Evolutionary conservation across 441 rosid genomes (phyloP), one percentile per base, ranked within the genome.

Genomic region (Biscutella laevigata): DNA sequence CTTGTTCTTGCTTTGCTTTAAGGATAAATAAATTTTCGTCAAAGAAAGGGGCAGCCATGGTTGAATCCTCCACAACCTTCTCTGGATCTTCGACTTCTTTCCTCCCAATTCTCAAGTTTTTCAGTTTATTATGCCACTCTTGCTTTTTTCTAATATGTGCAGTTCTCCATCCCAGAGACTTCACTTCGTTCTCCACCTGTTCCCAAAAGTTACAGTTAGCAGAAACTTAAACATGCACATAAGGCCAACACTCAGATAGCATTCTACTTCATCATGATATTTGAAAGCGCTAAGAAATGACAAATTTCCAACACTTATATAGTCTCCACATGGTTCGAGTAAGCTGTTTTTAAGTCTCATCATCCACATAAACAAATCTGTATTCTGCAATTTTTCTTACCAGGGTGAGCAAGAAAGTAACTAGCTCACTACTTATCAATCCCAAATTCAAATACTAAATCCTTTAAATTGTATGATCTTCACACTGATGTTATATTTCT

Each of bases 51-150:
- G 70, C 68, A 10, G 91, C 77, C 96, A 86, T 88, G 38, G 72
- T 62, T 51, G 77, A 57, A 57, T 77, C 76, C 53, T 80, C n/a
- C n/a, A n/a, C 91, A 37, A 59, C 57, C 70, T 71, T 80, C 7
- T 80, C 88, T 2, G 72, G 62, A 63, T 75, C 83, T 59, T 84
- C 92, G 4, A 62, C 76, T 68, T 67, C 94, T 72, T 76, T 85
- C 69, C 67, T 84, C 49, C 94, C 91, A 50, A 69, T 63, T 64
- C 76, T 47, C 35, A 88, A 82, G 76, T 78, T 81, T 71, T 67
- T 84, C 25, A 88, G 61, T 51, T 71, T 82, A 53, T 79, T 87
- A 51, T 88, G 95, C 98, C 95, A 88, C 56, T 88, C 94, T 59
- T 78, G 83, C 67, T 82, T 92, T 9, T 70, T 74, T 50, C 77